Evolutionary conservation across 1,284 basidiomycete species (phyloP).

Genomic region (Kwoniella shivajii): DNA sequence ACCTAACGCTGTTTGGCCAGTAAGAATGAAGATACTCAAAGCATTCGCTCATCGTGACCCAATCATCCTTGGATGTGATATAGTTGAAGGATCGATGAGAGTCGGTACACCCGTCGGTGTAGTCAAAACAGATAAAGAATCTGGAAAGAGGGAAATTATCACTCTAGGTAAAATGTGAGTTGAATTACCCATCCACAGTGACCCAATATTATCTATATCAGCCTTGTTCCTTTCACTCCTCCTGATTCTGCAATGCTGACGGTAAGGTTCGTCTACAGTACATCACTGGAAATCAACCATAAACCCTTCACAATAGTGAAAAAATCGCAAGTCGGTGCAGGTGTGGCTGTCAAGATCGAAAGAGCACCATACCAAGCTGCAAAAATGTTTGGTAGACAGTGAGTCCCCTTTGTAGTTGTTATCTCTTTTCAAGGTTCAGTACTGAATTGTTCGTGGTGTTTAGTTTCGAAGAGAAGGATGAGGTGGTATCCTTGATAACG

Average conservation of each 20-base stretch:
- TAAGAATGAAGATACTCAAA: conserved; percentile 86
- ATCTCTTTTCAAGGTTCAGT: not conserved
- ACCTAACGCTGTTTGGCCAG: conserved; percentile 96
- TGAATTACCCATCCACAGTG: no score
- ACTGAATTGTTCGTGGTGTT: not conserved
- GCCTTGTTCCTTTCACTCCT: not conserved
- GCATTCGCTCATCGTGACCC: conserved; percentile 96
- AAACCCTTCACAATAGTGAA: conserved; percentile 80
- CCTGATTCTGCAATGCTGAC: conserved; percentile 2
- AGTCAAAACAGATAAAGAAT: conserved; percentile 76
- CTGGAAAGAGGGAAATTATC: conserved; percentile 88
- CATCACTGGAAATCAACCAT: conserved; percentile 94
- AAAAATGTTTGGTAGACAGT: conserved; percentile 77
- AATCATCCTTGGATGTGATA: conserved; percentile 96
- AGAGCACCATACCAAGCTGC: conserved; percentile 94
- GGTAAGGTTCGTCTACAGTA: conserved; percentile 65
- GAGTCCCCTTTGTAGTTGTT: conserved; percentile 20
- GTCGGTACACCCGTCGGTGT: conserved; percentile 95
- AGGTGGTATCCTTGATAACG: conserved; percentile 85
- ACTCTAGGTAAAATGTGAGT: conserved; percentile 91
- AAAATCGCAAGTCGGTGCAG: conserved; percentile 88
- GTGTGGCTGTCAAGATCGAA: conserved; percentile 98
- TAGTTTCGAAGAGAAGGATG: conserved; percentile 91
- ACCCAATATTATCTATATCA: no score
- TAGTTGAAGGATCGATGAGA: conserved; percentile 88